These are phyloP conservation scores for Torulaspora delbrueckii DNA, from an alignment of 805 yeast genomes.

Conservation along the genomic window DNA sequence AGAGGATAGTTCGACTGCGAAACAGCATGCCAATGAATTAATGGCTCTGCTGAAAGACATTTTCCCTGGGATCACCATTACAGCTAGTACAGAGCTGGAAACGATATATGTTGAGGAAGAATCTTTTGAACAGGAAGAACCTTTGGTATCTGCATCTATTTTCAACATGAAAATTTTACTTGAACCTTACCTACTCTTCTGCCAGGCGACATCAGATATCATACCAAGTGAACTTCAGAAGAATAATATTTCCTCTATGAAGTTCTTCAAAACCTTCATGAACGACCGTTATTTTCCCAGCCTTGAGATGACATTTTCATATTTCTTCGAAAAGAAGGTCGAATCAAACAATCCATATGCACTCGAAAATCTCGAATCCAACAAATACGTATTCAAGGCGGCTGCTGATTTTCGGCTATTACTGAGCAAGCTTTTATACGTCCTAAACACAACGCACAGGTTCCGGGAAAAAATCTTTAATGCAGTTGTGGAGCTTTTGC, in stretches of 20 bases:
- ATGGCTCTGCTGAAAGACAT: constrained; percentile 49
- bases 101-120: constrained; percentile 58
- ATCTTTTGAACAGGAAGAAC: constrained; percentile 52
- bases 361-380: constrained; percentile 33
- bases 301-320: constrained; percentile 51
- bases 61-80: constrained; percentile 61
- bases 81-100: constrained; percentile 34
- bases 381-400: constrained; percentile 30
- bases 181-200: constrained; percentile 66
- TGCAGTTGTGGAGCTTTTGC: constrained; percentile 36
- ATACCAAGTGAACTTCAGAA: constrained; percentile 31
- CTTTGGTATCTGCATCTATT: constrained; percentile 63
- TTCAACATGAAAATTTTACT: constrained; percentile 76
- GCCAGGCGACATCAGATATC: constrained; percentile 50
- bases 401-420: constrained; percentile 29
- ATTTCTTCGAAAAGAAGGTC: constrained; percentile 47
- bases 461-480: constrained; percentile 53
- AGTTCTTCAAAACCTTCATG: constrained; percentile 64
- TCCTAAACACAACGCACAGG: constrained; percentile 34
- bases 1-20: constrained; percentile 22
- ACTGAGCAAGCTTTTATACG: constrained; percentile 28
- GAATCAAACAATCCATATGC: constrained; percentile 39
- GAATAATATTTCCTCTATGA: constrained; percentile 32
- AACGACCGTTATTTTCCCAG: constrained; percentile 56
- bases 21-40: constrained; percentile 40